Conservation (phyloP, 805 yeast genomes). For the Pichia nakasei region DNA sequence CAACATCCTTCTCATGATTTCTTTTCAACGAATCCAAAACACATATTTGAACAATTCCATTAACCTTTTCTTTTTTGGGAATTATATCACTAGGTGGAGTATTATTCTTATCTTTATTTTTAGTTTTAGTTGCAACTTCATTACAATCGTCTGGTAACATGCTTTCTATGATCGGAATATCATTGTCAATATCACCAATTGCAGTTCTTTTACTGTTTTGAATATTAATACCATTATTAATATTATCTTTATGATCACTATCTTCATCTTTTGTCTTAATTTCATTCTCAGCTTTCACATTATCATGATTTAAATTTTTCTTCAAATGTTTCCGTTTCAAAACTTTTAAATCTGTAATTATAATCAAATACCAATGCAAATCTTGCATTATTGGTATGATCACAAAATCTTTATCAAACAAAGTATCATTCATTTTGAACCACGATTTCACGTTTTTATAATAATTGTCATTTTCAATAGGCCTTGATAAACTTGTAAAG, state of each 20-base stretch:
- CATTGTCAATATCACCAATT: background rate
- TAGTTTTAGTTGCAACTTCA: no score
- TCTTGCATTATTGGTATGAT: conserved; percentile 76
- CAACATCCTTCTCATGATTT: conserved; percentile 41
- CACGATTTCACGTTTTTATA: conserved; percentile 66
- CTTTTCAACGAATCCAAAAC: conserved; percentile 73
- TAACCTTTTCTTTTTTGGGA: conserved; percentile 5
- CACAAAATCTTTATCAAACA: conserved; percentile 48
- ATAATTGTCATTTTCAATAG: conserved; percentile 23
- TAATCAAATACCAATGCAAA: conserved; percentile 82
- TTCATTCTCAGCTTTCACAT: background rate
- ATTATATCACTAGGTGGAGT: background rate
- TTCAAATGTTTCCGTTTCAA: conserved; percentile 10
- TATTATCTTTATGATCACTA: background rate
- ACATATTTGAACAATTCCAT: conserved; percentile 34
- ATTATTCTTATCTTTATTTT: background rate
- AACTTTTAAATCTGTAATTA: conserved; percentile 47
- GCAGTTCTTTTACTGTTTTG: no score
- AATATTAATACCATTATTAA: background rate
- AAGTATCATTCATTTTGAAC: conserved; percentile 57
- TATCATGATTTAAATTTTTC: background rate
- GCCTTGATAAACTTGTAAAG: conserved; percentile 50
- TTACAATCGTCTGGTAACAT: background rate
- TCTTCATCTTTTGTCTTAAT: background rate
- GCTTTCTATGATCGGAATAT: background rate